Percentiles rank a stretch among this genome's conserved stretches.
Conservation (phyloP, 2,329 filamentous ascomycete genomes). For the Sclerotinia subarctica region DNA sequence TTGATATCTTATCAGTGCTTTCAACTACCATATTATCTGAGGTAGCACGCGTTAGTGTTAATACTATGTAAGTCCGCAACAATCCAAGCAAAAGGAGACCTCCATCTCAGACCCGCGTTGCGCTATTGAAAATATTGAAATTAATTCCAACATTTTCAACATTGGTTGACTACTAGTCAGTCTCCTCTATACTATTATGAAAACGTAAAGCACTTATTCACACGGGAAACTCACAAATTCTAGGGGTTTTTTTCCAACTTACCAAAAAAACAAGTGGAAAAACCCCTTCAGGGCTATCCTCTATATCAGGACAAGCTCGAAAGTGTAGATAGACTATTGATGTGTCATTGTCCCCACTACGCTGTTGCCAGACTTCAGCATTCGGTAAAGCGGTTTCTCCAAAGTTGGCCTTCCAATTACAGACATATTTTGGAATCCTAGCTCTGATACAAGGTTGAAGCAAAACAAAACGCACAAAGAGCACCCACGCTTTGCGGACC, state of each 20-base stretch:
- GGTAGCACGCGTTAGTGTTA: rapidly evolving
- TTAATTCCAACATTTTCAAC: no score
- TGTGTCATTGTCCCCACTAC: no score
- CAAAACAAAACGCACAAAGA: neutral
- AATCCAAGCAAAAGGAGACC: neutral
- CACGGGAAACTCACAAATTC: neutral
- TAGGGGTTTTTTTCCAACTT: rapidly evolving
- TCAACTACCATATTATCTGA: neutral
- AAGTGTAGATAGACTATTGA: no score
- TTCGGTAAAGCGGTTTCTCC: neutral
- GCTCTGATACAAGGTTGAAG: no score
- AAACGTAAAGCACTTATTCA: neutral
- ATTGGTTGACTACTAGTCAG: no score
- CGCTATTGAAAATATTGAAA: no score
- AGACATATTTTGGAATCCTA: neutral
- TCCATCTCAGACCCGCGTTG: no score
- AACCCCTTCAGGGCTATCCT: no score
- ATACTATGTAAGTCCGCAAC: neutral
- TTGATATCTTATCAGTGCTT: rapidly evolving
- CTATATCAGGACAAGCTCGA: no score
- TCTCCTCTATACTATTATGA: neutral
- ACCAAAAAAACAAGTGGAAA: neutral
- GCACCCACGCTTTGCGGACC: neutral
- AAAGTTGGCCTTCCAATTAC: neutral
- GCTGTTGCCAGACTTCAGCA: no score